phyloP scores from a whole-genome alignment of 1,284 basidiomycete species.

The Butyriboletus appendiculatus region DNA sequence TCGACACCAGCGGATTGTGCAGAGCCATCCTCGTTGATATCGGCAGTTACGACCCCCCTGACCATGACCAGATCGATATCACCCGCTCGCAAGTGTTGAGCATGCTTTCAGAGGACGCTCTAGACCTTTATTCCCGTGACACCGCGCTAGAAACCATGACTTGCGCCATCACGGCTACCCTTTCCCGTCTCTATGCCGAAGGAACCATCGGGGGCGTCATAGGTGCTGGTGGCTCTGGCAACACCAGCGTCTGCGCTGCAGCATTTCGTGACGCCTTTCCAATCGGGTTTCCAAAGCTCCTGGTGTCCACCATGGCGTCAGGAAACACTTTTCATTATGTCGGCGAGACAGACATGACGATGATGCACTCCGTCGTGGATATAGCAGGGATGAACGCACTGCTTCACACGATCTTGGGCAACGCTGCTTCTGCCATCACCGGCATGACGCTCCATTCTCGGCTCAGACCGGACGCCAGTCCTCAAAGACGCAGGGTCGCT shows the following conservation, averaged over 20 bases:
- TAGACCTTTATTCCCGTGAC: constrained; percentile 7
- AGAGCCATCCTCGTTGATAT: constrained; percentile 29
- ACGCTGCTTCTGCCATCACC: constrained; percentile 28
- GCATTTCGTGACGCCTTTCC: constrained; percentile 27
- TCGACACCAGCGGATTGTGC: constrained; percentile 11
- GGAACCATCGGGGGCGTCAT: constrained; percentile 22
- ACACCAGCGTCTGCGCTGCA: constrained; percentile 27
- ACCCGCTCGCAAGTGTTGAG: constrained; percentile 22
- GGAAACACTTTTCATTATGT: constrained; percentile 27
- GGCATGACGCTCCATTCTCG: constrained; percentile 22
- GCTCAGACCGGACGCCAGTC: background rate
- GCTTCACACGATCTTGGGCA: constrained; percentile 22
- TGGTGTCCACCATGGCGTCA: constrained; percentile 35
- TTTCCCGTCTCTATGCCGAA: constrained; percentile 13
- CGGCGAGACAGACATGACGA: constrained; percentile 31
- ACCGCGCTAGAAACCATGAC: constrained; percentile 20
- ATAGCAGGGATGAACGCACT: constrained; percentile 32
- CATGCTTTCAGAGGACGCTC: background rate
- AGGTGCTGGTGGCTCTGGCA: constrained; percentile 28
- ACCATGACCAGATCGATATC: constrained; percentile 21
- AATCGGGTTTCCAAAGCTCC: constrained; percentile 29
- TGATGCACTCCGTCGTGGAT: constrained; percentile 35
- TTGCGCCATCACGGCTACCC: constrained; percentile 17
- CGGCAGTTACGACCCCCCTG: constrained; percentile 19
- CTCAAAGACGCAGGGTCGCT: constrained; percentile 14